Percentiles rank a stretch among this genome's conserved stretches.
phyloP scores from a whole-genome alignment of 2,329 filamentous ascomycete species.

The Fusarium nodosum region DNA sequence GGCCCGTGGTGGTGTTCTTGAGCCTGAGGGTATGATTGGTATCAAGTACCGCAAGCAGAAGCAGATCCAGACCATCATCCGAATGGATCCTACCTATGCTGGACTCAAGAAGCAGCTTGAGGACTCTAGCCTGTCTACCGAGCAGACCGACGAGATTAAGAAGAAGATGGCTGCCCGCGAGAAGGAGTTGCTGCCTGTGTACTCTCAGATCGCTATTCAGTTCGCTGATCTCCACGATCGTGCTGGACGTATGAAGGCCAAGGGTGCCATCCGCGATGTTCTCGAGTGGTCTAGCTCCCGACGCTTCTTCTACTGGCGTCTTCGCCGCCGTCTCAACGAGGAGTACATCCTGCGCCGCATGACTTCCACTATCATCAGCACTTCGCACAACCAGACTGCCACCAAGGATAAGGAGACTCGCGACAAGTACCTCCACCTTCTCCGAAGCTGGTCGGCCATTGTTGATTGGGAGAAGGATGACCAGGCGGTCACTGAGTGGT shows the following conservation, averaged over 20 bases:
- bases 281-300: constrained; percentile 90
- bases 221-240: constrained; percentile 98
- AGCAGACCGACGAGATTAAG: constrained; percentile 84
- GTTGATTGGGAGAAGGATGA: constrained; percentile 84
- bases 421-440: constrained; percentile 76
- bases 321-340: constrained; percentile 95
- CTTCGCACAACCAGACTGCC: constrained; percentile 51
- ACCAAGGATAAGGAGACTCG: constrained; percentile 68
- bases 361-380: constrained; percentile 60
- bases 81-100: constrained; percentile 86
- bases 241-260: constrained; percentile 97
- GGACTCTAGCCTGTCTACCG: constrained; percentile 73
- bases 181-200: constrained; percentile 90
- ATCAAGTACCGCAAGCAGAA: constrained; percentile 99
- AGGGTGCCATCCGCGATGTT: constrained; percentile 88
- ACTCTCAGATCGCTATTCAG: constrained; percentile 94
- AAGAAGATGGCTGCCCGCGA: constrained; percentile 86
- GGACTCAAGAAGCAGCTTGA: constrained; percentile 83
- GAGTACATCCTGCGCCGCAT: constrained; percentile 97
- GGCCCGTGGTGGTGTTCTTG: constrained; percentile 94
- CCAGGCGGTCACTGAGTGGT: constrained; percentile 89
- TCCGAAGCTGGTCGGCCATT: constrained; percentile 87
- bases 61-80: constrained; percentile 97
- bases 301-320: constrained; percentile 99
- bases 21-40: constrained; percentile 97